Conservation (phyloP, 2,329 filamentous ascomycete genomes). For the Mollisia scopiformis region DNA sequence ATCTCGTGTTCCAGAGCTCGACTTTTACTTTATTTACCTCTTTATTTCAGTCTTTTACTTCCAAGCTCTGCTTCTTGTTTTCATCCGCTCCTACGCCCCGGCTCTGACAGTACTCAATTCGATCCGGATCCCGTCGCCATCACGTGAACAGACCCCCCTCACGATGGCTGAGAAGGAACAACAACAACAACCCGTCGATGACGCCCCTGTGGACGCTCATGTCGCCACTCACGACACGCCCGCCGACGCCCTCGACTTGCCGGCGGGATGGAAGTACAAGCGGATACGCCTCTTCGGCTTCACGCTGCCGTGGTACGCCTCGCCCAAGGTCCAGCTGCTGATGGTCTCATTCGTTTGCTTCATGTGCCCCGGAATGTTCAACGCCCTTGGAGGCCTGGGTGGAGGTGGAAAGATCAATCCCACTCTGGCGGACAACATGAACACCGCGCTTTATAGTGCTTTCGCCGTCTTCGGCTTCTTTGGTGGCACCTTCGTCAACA, state of each 20-base stretch:
- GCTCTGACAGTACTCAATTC: too few species aligned
- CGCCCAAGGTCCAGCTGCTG: slow-evolving; percentile 70
- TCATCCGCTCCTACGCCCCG: too few species aligned
- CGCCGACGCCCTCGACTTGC: slow-evolving; percentile 5
- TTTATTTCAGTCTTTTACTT: too few species aligned
- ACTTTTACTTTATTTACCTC: not conserved
- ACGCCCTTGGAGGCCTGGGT: slow-evolving; percentile 67
- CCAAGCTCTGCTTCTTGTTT: not conserved
- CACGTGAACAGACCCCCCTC: not conserved
- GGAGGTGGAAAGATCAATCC: slow-evolving; percentile 62
- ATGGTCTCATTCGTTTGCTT: slow-evolving; percentile 75
- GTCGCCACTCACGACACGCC: not conserved
- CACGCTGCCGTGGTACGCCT: slow-evolving; percentile 70
- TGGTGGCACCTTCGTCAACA: slow-evolving; percentile 78
- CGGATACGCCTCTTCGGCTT: slow-evolving; percentile 55
- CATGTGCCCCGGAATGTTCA: slow-evolving; percentile 75
- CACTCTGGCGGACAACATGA: slow-evolving; percentile 52
- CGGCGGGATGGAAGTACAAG: slow-evolving; percentile 69
- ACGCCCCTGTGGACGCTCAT: not conserved
- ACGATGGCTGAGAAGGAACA: not conserved
- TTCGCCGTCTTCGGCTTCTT: slow-evolving; percentile 67
- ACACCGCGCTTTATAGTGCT: slow-evolving; percentile 51
- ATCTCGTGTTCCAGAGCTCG: not conserved
- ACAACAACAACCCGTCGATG: not conserved
- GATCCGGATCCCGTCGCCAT: not conserved